Percentiles rank a stretch among this genome's conserved stretches.
Conservation (phyloP, 192 early-diverging fungal species). For the Coemansia reversa region DNA sequence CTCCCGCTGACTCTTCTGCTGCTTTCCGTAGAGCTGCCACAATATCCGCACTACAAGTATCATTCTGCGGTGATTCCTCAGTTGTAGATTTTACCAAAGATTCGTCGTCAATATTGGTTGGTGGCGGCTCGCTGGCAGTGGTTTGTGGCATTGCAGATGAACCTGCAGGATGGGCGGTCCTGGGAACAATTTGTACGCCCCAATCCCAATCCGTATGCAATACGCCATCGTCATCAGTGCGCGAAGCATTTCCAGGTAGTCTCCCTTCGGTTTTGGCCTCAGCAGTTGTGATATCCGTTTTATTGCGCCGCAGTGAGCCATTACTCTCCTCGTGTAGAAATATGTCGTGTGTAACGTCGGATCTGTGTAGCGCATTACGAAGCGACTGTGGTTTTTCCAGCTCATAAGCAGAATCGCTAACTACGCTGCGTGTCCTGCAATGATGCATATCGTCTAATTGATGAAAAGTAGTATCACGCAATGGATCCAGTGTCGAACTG, state of each 20-base stretch:
- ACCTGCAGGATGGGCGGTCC: not conserved
- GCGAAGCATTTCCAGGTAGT: not conserved
- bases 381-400: too few species aligned
- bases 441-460: conserved; percentile 7
- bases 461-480: conserved; percentile 20
- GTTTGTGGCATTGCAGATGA: not conserved
- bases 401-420: not conserved
- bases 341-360: too few species aligned
- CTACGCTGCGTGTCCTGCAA: not conserved
- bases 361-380: too few species aligned
- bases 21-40: too few species aligned
- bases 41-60: too few species aligned
- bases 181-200: conserved; percentile 31
- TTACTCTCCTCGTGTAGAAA: not conserved
- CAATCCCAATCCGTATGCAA: conserved; percentile 54
- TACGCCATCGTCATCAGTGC: not conserved
- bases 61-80: too few species aligned
- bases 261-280: too few species aligned
- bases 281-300: not conserved
- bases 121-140: not conserved
- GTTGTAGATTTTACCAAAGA: too few species aligned
- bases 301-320: conserved; percentile 11
- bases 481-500: not conserved
- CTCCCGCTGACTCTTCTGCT: too few species aligned
- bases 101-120: too few species aligned